Evolutionary conservation across 495 filamentous ascomycete genomes (phyloP), one percentile per base, ranked within the genome.

Genomic region (Lindgomyces ingoldianus): DNA sequence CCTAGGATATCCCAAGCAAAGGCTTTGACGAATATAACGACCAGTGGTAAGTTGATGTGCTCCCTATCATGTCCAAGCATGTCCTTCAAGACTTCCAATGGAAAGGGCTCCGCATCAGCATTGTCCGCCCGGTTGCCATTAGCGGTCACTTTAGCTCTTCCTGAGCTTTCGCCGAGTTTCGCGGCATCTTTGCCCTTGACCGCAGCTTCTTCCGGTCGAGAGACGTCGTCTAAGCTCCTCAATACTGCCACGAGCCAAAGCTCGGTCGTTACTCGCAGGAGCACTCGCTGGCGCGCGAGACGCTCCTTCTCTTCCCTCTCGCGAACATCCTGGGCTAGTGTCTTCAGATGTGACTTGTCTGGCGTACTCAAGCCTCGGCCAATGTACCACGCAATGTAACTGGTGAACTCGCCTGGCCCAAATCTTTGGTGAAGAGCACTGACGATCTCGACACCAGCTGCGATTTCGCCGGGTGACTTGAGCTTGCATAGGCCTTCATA

Each of bases 261-360:
- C 74, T 99, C 95, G 11, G 94, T 97, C 36, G 93, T 91, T 1
- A 97, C 89, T 30, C 91, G 85, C 30, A 99, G 78, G 25, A 99
- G 83, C 10, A 91, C 83, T 29, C 95, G 85, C 72, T 99, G 95
- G 39, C 94, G 86, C 22, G 86, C 81, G 27, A 98, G 75, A 0
- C 94, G 87, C 49, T 98, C 94, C 74, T 95, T 97, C 74, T 99
- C 94, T 77, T 99, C 94, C 59, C 91, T 89, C 73, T 99, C 94
- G 64, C 87, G 88, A 14, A 90, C 83, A 71, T 99, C 94, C 60
- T 87, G 82, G 10, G 84, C 78, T 29, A 98, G 79, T 0, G 80
- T 80, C 74, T 96, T 98, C 57, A 99, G 75, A 49, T 89, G 82
- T 54, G 85, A 83, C 76, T 91, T 96, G 64, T 98, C 93, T 9